Evolutionary conservation across 768 basidiomycete species (phyloP).

Genomic region (Mycena pura): DNA sequence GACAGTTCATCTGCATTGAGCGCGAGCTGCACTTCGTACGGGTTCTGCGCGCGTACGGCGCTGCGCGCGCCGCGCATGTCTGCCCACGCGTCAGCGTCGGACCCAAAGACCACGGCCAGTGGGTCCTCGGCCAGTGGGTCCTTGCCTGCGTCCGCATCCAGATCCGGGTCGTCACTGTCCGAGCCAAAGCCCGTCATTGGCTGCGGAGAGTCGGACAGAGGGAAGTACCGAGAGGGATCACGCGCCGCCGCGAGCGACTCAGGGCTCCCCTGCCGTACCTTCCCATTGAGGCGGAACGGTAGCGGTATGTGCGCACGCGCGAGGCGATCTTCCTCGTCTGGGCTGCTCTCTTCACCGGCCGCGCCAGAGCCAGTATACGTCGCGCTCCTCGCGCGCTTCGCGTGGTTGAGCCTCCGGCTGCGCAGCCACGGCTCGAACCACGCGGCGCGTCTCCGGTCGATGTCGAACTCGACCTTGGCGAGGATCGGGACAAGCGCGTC

Average conservation of each 20-base stretch:
- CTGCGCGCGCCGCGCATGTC: constrained; percentile 49
- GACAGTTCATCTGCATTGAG: constrained; percentile 52
- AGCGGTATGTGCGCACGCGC: constrained; percentile 3
- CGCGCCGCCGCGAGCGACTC: constrained; percentile 28
- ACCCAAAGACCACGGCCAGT: constrained; percentile 67
- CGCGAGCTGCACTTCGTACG: constrained; percentile 60
- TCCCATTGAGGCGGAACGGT: constrained; percentile 12
- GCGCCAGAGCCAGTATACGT: too few relatives aligned
- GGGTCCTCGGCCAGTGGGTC: constrained; percentile 71
- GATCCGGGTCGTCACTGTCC: constrained; percentile 41
- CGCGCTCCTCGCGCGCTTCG: constrained; percentile 60
- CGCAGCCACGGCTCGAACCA: constrained; percentile 91
- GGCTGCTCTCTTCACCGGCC: constrained; percentile 4
- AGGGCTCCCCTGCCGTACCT: constrained; percentile 20
- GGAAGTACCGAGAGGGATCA: constrained; percentile 44
- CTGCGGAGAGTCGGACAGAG: constrained; percentile 38
- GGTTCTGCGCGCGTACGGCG: constrained; percentile 41
- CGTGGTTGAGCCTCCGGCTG: constrained; percentile 65
- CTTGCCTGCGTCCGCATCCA: constrained; percentile 40
- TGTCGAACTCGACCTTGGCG: constrained; percentile 95
- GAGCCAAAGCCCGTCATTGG: constrained; percentile 12
- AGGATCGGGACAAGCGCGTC: constrained; percentile 80
- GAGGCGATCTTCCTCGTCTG: neutral
- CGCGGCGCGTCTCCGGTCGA: constrained; percentile 76
- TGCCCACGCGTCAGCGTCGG: constrained; percentile 69